Conservation (phyloP, 2,329 filamentous ascomycete genomes). For the Colletotrichum sp. region DNA sequence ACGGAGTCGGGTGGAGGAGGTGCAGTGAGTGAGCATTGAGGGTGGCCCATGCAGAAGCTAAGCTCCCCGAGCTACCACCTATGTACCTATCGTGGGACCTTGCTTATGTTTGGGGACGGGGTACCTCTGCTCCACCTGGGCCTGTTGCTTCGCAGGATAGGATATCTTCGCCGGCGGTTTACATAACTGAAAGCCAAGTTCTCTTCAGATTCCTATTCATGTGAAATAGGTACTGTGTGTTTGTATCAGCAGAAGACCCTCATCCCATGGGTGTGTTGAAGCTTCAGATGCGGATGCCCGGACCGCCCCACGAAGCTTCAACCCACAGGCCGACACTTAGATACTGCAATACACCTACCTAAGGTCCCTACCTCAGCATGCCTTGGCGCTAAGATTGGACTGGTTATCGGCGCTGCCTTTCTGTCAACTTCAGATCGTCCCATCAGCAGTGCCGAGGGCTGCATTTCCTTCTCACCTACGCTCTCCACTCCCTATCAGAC, state of each 20-base stretch:
- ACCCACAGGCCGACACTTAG: neutral
- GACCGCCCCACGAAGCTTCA: neutral
- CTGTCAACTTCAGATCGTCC: neutral
- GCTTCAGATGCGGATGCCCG: neutral
- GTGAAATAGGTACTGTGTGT: neutral
- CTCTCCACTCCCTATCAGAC: neutral
- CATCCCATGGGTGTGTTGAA: neutral
- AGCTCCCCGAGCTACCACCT: neutral
- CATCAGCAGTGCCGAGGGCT: neutral
- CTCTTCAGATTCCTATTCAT: neutral
- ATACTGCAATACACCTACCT: neutral
- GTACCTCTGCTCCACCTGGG: neutral
- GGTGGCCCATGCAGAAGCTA: neutral
- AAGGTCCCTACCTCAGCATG: neutral
- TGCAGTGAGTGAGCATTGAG: neutral
- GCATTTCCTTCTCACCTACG: neutral
- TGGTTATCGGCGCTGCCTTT: neutral
- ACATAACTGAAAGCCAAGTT: neutral
- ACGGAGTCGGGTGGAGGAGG: neutral
- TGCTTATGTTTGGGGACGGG: neutral
- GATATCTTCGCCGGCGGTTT: neutral
- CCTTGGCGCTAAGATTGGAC: neutral
- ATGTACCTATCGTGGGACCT: neutral
- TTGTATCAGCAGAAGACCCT: neutral
- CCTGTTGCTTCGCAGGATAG: neutral